These are phyloP conservation scores for Sugiyamaella pinicola DNA, from an alignment of 1,139 yeast genomes.

Conservation along the genomic window DNA sequence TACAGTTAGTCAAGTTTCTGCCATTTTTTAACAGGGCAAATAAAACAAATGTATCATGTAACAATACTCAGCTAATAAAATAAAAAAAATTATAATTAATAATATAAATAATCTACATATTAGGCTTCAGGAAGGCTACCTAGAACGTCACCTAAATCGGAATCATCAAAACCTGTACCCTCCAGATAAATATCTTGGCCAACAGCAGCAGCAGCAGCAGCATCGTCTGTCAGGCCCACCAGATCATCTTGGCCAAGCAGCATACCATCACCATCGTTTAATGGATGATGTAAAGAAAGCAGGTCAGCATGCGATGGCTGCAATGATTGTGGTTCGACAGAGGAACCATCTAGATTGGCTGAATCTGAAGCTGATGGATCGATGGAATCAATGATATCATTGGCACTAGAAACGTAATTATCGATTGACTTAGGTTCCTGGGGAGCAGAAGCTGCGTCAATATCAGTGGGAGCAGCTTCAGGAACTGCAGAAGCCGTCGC, in stretches of 20 bases:
- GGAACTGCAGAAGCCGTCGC: neutral
- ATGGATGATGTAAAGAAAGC: constrained; percentile 1
- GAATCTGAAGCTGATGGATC: neutral
- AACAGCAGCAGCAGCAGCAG: constrained; percentile 1
- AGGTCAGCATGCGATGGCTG: neutral
- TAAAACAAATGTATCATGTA: neutral
- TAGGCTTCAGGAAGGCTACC: constrained; percentile 16
- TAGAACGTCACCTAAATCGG: constrained; percentile 15
- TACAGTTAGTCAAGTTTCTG: constrained; percentile 22
- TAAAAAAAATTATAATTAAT: constrained; percentile 3
- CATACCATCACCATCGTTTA: constrained; percentile 20
- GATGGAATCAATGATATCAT: neutral
- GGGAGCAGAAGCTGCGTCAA: too few relatives aligned
- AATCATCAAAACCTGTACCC: constrained; percentile 15
- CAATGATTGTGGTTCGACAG: neutral
- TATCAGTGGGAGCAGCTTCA: neutral
- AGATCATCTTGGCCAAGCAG: constrained; percentile 25
- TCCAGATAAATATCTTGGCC: constrained; percentile 23
- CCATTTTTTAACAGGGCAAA: constrained; percentile 16
- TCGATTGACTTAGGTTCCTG: constrained; percentile 3
- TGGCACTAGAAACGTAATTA: neutral
- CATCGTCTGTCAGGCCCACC: constrained; percentile 10
- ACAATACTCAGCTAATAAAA: neutral
- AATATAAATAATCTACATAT: constrained; percentile 15
- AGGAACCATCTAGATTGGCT: neutral